Evolutionary conservation across 2,329 filamentous ascomycete genomes (phyloP).

Genomic region (Penicillium sp.): DNA sequence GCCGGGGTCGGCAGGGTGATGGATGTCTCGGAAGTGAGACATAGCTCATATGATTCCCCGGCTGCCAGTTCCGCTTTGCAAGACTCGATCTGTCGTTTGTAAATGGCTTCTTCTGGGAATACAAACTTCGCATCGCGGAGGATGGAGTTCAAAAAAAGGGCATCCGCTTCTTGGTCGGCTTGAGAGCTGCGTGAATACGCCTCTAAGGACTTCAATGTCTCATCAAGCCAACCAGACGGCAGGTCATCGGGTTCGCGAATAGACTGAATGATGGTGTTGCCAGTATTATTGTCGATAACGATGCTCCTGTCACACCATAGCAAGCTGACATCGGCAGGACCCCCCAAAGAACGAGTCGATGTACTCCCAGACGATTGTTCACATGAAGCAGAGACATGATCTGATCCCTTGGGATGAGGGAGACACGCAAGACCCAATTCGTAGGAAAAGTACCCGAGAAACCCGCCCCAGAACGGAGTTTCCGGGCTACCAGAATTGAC

Average conservation of each 20-base stretch:
- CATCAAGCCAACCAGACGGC: constrained; percentile 48
- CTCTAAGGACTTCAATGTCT: constrained; percentile 26
- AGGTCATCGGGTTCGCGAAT: constrained; percentile 47
- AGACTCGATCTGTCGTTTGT: constrained; percentile 63
- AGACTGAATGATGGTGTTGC: constrained; percentile 65
- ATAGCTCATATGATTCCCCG: constrained; percentile 83
- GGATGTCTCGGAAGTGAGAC: constrained; percentile 72
- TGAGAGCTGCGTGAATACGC: constrained; percentile 10
- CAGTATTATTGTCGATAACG: constrained; percentile 68
- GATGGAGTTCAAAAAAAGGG: constrained; percentile 30
- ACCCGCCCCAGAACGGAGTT: constrained; percentile 72
- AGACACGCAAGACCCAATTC: constrained; percentile 67
- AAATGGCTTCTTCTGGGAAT: constrained; percentile 48
- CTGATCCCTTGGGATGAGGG: constrained; percentile 49
- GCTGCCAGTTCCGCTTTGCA: constrained; percentile 72
- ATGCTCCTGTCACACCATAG: constrained; percentile 74
- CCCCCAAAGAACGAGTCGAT: constrained; percentile 28
- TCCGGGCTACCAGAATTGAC: constrained; percentile 33
- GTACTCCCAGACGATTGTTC: not conserved
- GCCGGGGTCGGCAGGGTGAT: constrained; percentile 48
- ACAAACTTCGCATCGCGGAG: constrained; percentile 29
- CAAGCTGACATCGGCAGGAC: constrained; percentile 69
- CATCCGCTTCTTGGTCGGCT: constrained; percentile 14
- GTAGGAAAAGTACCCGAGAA: constrained; percentile 82
- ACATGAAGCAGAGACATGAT: constrained; percentile 20